phyloP scores from a whole-genome alignment of 2,329 filamentous ascomycete genomes.

The Dactylellina drechsleri region DNA sequence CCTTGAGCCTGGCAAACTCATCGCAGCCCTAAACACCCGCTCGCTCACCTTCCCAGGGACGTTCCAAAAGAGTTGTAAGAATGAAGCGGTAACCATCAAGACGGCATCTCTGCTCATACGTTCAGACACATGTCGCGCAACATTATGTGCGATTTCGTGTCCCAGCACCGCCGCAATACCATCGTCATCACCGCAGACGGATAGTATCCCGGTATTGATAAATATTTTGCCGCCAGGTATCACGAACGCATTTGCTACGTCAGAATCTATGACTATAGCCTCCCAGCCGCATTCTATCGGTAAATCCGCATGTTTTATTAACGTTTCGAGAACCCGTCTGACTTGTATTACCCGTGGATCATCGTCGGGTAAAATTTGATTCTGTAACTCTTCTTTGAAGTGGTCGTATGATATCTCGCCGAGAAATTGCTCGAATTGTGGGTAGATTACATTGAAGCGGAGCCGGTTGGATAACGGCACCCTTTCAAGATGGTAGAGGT shows the following conservation, averaged over 20 bases:
- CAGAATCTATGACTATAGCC: slow-evolving; percentile 76
- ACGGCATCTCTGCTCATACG: slow-evolving; percentile 64
- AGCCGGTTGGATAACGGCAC: slow-evolving; percentile 77
- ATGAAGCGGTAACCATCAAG: slow-evolving; percentile 61
- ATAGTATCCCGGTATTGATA: slow-evolving; percentile 77
- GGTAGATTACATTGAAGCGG: slow-evolving; percentile 76
- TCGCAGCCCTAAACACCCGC: slow-evolving; percentile 71
- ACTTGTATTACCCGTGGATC: slow-evolving; percentile 70
- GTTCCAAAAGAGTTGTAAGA: slow-evolving; percentile 60
- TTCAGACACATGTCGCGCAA: slow-evolving; percentile 77
- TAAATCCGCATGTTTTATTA: slow-evolving; percentile 75
- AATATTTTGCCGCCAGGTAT: slow-evolving; percentile 83
- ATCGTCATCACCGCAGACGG: slow-evolving; percentile 73
- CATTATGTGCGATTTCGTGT: slow-evolving; percentile 82
- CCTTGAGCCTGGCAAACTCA: slow-evolving; percentile 74
- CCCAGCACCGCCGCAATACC: slow-evolving; percentile 78
- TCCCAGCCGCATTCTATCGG: slow-evolving; percentile 71
- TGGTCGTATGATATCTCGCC: slow-evolving; percentile 68
- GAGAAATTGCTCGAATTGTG: slow-evolving; percentile 67
- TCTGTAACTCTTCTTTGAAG: slow-evolving; percentile 68
- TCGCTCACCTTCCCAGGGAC: slow-evolving; percentile 60
- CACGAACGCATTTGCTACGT: slow-evolving; percentile 78
- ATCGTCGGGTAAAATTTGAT: slow-evolving; percentile 69
- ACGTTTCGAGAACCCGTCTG: slow-evolving; percentile 71
- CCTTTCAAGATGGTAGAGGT: slow-evolving; percentile 75